phyloP scores from a whole-genome alignment of 768 basidiomycete species.

The Naganishia vishniacii region DNA sequence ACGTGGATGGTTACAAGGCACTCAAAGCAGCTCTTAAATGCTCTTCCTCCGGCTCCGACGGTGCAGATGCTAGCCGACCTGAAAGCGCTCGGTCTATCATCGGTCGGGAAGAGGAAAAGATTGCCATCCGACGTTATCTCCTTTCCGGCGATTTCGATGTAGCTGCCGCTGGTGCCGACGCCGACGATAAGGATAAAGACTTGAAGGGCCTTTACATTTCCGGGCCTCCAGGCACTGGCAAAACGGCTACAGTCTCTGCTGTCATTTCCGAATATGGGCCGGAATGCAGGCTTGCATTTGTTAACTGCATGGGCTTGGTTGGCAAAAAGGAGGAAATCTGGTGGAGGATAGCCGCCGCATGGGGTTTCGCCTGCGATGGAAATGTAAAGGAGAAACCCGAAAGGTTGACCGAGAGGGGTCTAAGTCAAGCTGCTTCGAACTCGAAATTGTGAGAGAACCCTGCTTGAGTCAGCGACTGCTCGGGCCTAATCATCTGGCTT shows the following conservation, averaged over 20 bases:
- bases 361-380: slow-evolving; percentile 35
- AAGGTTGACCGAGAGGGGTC: slow-evolving; percentile 27
- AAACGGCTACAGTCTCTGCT: slow-evolving; percentile 46
- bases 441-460: slow-evolving; percentile 26
- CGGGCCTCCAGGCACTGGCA: slow-evolving; percentile 89
- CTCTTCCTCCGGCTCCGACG: slow-evolving; percentile 30
- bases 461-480: slow-evolving; percentile 7
- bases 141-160: slow-evolving; percentile 18
- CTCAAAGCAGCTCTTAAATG: slow-evolving; percentile 43
- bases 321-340: slow-evolving; percentile 39
- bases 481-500: too few species aligned
- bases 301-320: slow-evolving; percentile 47
- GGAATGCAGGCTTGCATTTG: slow-evolving; percentile 33
- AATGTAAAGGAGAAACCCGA: slow-evolving; percentile 20
- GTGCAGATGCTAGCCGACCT: not conserved
- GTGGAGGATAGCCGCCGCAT: slow-evolving; percentile 37
- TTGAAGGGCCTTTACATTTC: slow-evolving; percentile 70
- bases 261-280: slow-evolving; percentile 34
- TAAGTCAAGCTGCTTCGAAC: not conserved
- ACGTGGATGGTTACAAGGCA: slow-evolving; percentile 36
- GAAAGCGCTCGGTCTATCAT: slow-evolving; percentile 33
- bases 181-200: slow-evolving; percentile 24
- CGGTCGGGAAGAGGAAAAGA: slow-evolving; percentile 44
- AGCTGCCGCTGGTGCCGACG: too few species aligned
- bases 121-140: slow-evolving; percentile 34